Evolutionary conservation across 2,329 filamentous ascomycete genomes (phyloP), one percentile per base, ranked within the genome.

Genomic region (Metarhizium guizhouense): DNA sequence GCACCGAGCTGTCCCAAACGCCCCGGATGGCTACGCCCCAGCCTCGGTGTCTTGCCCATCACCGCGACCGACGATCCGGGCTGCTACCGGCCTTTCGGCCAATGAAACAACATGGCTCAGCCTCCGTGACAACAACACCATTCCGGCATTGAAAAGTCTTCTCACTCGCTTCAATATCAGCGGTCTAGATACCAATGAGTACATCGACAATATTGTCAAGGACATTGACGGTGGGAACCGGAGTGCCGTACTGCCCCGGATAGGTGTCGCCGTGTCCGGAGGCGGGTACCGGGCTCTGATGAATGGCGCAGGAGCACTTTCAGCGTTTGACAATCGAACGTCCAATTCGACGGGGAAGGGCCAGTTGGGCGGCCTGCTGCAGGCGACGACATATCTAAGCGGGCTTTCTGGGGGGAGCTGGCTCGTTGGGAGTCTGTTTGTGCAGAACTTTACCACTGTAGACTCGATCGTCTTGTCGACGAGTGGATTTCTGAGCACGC

Each of bases 231-330:
- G 53, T 18, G 45, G 54, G 16, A 48, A 38, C 38, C 18, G n/a
- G 11, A 48, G 18, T 2, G 50, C 51, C 7, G 18, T 43, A 30
- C 62, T 73, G 20, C 74, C 74, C 10, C 73, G 72, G 60, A 84
- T 93, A 59, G 88, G 75, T 11, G 82, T 93, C 59, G 87, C 88
- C 5, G 74, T 86, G 38, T 91, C 87, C 0, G 89, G 89, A 6
- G 89, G 89, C 63, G 89, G 89, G 29, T 94, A 91, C 67, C 77
- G 89, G 53, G 88, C 89, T 3, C 73, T 92, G 70, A 76, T 90
- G 75, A 90, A 87, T 63, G 88, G 87, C 13, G 89, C 84, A 6
- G 89, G 89, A 52, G 84, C 84, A 38, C 62, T 93, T 10, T 79
- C 86, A 30, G 88, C 88, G 0, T 90, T 89, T 58, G 88, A 93